Conservation (phyloP, 441 rosid genomes). For the Aleurites moluccanus region DNA sequence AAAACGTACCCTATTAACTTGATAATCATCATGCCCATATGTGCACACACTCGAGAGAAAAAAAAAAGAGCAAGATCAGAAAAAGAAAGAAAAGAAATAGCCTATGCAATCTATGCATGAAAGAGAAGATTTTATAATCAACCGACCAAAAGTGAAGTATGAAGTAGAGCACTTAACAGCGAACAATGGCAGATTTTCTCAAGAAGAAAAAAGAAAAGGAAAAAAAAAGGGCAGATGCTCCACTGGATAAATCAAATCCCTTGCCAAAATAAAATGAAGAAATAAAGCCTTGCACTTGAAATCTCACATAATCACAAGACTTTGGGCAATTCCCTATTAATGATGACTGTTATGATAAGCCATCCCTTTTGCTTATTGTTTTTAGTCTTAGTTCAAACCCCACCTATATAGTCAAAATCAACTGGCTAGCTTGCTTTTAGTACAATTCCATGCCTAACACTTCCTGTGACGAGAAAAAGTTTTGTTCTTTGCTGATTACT, state of each 20-base stretch:
- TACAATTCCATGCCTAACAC: constrained; percentile 13
- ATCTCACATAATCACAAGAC: not conserved
- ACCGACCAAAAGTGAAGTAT: not conserved
- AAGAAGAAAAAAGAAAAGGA: not conserved
- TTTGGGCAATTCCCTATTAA: constrained; percentile 13
- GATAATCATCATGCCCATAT: no score
- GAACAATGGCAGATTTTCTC: not conserved
- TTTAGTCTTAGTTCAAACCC: not conserved
- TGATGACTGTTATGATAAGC: constrained; percentile 3
- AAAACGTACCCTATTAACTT: no score
- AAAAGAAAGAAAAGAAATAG: not conserved
- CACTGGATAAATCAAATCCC: not conserved
- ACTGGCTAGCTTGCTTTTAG: not conserved
- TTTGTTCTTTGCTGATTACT: not conserved
- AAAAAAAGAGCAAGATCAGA: no score
- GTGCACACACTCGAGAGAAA: no score
- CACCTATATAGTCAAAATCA: constrained; percentile 14
- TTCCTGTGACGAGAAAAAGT: constrained; percentile 23
- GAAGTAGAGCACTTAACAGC: not conserved
- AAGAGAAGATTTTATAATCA: not conserved
- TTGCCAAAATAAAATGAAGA: not conserved
- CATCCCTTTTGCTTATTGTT: constrained; percentile 13
- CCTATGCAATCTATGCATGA: not conserved
- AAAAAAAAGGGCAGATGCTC: not conserved
- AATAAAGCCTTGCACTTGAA: constrained; percentile 6